Evolutionary conservation across 768 basidiomycete genomes (phyloP).

Genomic region (Crucibulum laeve): DNA sequence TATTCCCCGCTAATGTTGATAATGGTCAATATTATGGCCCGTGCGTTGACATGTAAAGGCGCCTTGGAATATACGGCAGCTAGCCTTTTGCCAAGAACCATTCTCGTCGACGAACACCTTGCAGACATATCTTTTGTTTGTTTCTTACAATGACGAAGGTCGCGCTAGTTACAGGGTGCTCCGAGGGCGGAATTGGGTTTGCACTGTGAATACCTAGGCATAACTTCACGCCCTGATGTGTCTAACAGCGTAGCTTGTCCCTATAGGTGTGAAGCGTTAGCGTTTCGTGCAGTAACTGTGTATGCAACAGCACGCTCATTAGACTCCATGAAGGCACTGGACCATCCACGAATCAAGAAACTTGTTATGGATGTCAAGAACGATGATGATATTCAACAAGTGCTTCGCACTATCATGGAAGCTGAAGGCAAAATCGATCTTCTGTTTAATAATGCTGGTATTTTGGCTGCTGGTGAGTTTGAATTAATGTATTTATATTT

Average conservation of each 20-base stretch:
- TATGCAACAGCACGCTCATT: slow-evolving; percentile 72
- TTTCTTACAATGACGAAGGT: slow-evolving; percentile 30
- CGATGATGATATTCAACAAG: slow-evolving; percentile 49
- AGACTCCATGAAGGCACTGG: slow-evolving; percentile 59
- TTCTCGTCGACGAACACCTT: too few relatives aligned
- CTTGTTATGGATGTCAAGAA: slow-evolving; percentile 59
- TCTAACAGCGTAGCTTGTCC: background rate
- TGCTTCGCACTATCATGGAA: slow-evolving; percentile 45
- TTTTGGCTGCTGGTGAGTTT: slow-evolving; percentile 35
- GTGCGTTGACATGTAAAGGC: too few relatives aligned
- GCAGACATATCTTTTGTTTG: too few relatives aligned
- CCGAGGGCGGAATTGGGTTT: slow-evolving; percentile 70
- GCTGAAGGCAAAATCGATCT: slow-evolving; percentile 65
- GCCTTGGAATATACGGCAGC: too few relatives aligned
- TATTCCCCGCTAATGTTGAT: too few relatives aligned
- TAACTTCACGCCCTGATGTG: slow-evolving; percentile 8
- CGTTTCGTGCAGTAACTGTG: slow-evolving; percentile 59
- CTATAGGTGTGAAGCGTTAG: slow-evolving; percentile 64
- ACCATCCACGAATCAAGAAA: slow-evolving; percentile 36
- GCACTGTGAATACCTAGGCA: slow-evolving; percentile 58
- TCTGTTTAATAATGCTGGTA: slow-evolving; percentile 77
- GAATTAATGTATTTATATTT: too few relatives aligned
- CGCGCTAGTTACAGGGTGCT: slow-evolving; percentile 71
- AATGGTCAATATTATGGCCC: too few relatives aligned
- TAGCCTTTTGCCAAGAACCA: too few relatives aligned